These are phyloP conservation scores for Stevia rebaudiana DNA, from an alignment of 140 eudicot genomes.

Conservation along the genomic window DNA sequence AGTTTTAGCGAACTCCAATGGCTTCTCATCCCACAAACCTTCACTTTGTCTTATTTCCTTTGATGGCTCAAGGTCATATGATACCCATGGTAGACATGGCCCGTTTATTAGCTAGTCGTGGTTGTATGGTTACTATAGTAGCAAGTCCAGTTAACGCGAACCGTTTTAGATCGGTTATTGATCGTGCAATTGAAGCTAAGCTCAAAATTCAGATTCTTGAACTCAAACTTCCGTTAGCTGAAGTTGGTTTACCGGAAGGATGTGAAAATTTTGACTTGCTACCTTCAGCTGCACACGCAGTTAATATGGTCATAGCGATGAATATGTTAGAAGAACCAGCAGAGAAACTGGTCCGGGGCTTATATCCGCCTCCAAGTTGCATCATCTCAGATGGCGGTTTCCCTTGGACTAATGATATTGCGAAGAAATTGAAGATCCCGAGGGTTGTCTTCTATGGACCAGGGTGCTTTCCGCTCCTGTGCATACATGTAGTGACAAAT, in stretches of 20 bases:
- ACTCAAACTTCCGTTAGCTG: conserved; percentile 23
- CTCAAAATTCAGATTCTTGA: conserved; percentile 33
- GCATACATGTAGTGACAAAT: conserved; percentile 21
- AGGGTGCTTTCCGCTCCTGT: conserved; percentile 30
- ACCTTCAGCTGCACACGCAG: background rate
- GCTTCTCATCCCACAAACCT: conserved; percentile 24
- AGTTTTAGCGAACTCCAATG: conserved; percentile 12
- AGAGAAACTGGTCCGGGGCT: conserved; percentile 7
- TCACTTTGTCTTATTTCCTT: conserved; percentile 39
- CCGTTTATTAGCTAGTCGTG: conserved; percentile 37
- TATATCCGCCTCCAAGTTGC: conserved; percentile 34
- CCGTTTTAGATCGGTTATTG: conserved; percentile 27
- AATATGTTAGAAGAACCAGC: conserved; percentile 26
- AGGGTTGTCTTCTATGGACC: conserved; percentile 42
- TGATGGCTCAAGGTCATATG: conserved; percentile 53
- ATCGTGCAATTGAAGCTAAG: conserved; percentile 30
- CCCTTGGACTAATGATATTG: conserved; percentile 35
- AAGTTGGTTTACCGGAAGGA: conserved; percentile 49
- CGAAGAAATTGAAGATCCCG: conserved; percentile 30
- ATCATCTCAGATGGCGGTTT: conserved; percentile 34
- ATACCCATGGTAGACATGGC: conserved; percentile 55
- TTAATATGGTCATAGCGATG: conserved; percentile 22
- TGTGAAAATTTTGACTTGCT: conserved; percentile 40
- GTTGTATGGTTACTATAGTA: conserved; percentile 32
- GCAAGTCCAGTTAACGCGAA: conserved; percentile 36